These are phyloP conservation scores for Pistacia integerrima DNA, from an alignment of 345 rosid species.

Conservation along the genomic window DNA sequence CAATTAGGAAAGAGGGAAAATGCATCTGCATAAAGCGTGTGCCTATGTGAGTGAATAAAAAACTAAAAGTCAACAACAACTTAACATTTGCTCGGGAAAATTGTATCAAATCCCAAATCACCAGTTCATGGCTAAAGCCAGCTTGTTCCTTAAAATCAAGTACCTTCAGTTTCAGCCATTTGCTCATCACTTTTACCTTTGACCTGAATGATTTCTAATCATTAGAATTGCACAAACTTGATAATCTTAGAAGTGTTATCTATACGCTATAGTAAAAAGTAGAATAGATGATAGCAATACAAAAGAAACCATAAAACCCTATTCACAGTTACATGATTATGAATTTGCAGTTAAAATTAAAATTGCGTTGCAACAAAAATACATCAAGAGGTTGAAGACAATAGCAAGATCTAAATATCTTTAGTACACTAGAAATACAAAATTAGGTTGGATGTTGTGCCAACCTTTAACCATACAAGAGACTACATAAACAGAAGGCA, in stretches of 20 bases:
- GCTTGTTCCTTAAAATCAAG: neutral
- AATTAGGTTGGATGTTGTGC: no score
- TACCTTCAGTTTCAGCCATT: conserved; percentile 37
- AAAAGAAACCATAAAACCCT: neutral
- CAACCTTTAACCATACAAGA: no score
- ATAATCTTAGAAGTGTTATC: neutral
- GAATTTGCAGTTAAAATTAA: no score
- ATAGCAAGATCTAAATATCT: no score
- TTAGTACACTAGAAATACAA: no score
- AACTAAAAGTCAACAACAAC: neutral
- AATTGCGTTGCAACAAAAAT: no score
- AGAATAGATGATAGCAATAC: neutral
- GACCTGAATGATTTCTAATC: conserved; percentile 26
- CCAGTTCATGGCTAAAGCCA: neutral
- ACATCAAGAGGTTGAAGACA: no score
- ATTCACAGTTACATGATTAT: no score
- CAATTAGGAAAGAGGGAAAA: neutral
- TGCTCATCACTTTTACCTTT: conserved; percentile 24
- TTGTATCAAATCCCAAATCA: neutral
- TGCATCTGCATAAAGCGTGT: neutral
- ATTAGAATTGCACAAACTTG: neutral
- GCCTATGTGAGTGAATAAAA: neutral
- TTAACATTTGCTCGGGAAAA: neutral
- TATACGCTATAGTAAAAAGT: neutral
- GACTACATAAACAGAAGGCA: no score